Evolutionary conservation across 2,329 filamentous ascomycete species (phyloP).

Genomic region (Talaromyces sp.): DNA sequence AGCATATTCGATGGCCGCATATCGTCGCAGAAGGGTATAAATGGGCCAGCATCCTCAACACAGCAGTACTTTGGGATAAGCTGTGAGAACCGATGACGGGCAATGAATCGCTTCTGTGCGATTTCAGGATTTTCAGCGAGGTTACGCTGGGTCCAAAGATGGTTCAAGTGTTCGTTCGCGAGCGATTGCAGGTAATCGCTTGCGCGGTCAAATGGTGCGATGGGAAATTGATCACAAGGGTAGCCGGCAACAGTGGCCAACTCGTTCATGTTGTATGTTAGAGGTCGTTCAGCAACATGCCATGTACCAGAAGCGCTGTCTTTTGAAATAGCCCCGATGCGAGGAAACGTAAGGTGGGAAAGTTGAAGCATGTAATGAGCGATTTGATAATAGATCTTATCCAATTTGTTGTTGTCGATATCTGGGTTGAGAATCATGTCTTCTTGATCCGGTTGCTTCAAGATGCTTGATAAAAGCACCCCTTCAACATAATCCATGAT

Average conservation of each 20-base stretch:
- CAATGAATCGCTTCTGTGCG: slow-evolving; percentile 25
- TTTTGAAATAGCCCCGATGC: slow-evolving; percentile 32
- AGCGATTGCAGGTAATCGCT: slow-evolving; percentile 27
- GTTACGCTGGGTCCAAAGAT: slow-evolving; percentile 29
- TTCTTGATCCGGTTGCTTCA: slow-evolving; percentile 15
- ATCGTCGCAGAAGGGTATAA: slow-evolving; percentile 36
- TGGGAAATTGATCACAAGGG: slow-evolving; percentile 22
- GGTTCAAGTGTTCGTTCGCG: slow-evolving; percentile 19
- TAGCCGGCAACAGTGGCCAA: slow-evolving; percentile 26
- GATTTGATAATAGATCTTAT: slow-evolving; percentile 18
- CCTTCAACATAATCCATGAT: slow-evolving; percentile 20
- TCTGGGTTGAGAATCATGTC: slow-evolving; percentile 14
- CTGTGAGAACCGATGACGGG: slow-evolving; percentile 26
- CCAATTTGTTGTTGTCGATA: slow-evolving; percentile 13
- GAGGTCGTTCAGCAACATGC: slow-evolving; percentile 26
- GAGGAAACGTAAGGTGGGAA: slow-evolving; percentile 23
- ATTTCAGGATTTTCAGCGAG: slow-evolving; percentile 22
- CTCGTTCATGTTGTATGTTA: slow-evolving; percentile 41
- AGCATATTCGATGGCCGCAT: slow-evolving; percentile 23
- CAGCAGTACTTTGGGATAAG: slow-evolving; percentile 26
- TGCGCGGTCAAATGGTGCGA: slow-evolving; percentile 22
- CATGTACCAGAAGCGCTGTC: slow-evolving; percentile 18
- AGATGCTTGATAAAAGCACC: slow-evolving; percentile 13
- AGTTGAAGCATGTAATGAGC: slow-evolving; percentile 23
- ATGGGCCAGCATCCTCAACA: slow-evolving; percentile 22